Evolutionary conservation across 148 eudicot genomes (phyloP), one percentile per base, ranked within the genome.

Genomic region (Arctostaphylos glauca): DNA sequence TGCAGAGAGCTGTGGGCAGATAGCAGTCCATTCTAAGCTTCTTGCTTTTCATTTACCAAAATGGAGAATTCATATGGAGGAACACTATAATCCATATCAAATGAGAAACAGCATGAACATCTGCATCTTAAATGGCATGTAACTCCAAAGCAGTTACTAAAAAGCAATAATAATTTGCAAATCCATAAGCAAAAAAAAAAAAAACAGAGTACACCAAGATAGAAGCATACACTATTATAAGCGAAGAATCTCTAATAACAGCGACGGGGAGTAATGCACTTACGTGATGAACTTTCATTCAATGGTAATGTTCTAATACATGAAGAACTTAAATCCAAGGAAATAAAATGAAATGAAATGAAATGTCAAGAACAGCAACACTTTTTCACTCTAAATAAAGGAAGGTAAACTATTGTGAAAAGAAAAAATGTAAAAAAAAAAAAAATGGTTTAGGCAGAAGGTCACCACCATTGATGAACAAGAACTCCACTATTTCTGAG

Each of bases 381-480:
- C 14, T 80, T 47, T 46, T 47, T 46, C 53, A 60, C 31, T 21
- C 59, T 49, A 70, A 79, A 79, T 12, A 19, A 72, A 74, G 10
- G 67, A 49, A 12, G 18, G 72, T 44, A 9, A 78, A 12, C 31
- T 82, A 72, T 48, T 49, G 43, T 4, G 56, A 76, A 81, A 85
- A 72, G 74, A 16, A 2, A n/a, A 41, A 71, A 81, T 5, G 74
- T 21, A 50, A 79, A 74, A 47, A n/a, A 31, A 12, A 49, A 80
- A 58, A 38, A 74, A 53, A 59, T n/a, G n/a, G 49, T 21, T 31
- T 19, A 43, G 49, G 31, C 66, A 86, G 85, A 88, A 16, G 85
- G 54, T 90, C 86, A 94, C 96, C 96, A 96, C 98, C 98, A 96
- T 80, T 96, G 99, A 91, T 96, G 99, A 80, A 96, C 99, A 77